Evolutionary conservation across 1,139 yeast species (phyloP).

Genomic region (Yamadazyma dendronema): DNA sequence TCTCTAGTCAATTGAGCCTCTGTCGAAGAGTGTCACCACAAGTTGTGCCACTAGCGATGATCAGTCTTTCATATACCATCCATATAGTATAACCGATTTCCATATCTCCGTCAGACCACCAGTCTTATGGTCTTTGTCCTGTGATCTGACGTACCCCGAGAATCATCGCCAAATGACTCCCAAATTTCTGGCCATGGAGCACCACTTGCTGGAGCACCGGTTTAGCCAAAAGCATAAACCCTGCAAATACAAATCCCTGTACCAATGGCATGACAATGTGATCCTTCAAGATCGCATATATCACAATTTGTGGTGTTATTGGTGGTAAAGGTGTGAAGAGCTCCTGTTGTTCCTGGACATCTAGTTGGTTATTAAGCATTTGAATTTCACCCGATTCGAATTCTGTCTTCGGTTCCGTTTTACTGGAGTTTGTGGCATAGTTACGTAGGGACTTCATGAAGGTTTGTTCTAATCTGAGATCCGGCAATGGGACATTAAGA

Average conservation of each 20-base stretch:
- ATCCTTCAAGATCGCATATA: constrained; percentile 60
- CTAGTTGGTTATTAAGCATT: constrained; percentile 22
- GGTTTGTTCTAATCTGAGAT: constrained; percentile 62
- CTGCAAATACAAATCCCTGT: constrained; percentile 45
- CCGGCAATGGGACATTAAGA: constrained; percentile 42
- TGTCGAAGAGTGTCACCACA: too few species aligned
- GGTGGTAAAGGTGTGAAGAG: constrained; percentile 26
- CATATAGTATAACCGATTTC: too few species aligned
- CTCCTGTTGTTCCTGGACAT: constrained; percentile 21
- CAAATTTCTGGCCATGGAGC: constrained; percentile 31
- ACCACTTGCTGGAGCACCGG: constrained; percentile 30
- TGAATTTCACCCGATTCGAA: constrained; percentile 23
- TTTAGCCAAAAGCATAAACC: constrained; percentile 28
- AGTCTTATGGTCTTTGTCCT: too few species aligned
- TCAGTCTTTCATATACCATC: too few species aligned
- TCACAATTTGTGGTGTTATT: constrained; percentile 47
- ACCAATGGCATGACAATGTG: constrained; percentile 67
- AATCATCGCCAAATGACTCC: constrained; percentile 19
- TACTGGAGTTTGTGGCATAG: constrained; percentile 25
- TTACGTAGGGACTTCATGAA: constrained; percentile 48
- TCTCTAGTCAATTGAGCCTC: too few species aligned
- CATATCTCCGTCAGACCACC: too few species aligned
- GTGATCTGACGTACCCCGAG: constrained; percentile 8
- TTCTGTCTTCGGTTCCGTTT: constrained; percentile 10
- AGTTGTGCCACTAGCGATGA: too few species aligned